A percentile compares a stretch with the other conserved stretches of the same genome.
Conservation (phyloP, 805 yeast genomes). For the Metschnikowia lochheadii region DNA sequence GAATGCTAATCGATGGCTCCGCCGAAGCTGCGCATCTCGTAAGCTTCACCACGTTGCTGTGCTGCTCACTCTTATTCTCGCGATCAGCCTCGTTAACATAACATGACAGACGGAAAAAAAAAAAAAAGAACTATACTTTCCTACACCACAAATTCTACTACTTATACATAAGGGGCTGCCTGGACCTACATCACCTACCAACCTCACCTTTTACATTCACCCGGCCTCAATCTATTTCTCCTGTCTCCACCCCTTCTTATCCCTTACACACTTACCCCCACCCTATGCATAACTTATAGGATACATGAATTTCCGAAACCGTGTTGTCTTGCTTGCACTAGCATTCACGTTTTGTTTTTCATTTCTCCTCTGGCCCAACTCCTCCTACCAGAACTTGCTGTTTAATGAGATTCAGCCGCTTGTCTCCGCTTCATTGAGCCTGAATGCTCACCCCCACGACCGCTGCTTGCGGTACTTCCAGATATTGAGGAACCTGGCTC, state of each 20-base stretch:
- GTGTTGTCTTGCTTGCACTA: slow-evolving; percentile 7
- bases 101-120: not conserved
- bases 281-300: slow-evolving; percentile 1
- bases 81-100: not conserved
- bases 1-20: not conserved
- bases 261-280: not conserved
- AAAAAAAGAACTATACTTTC: not conserved
- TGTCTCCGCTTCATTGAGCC: slow-evolving; percentile 3
- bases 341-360: slow-evolving; percentile 7
- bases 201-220: not conserved
- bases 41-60: not conserved
- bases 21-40: not conserved
- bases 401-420: slow-evolving; percentile 8
- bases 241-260: not conserved
- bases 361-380: slow-evolving; percentile 10
- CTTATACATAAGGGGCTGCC: not conserved
- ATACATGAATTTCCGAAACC: slow-evolving; percentile 13
- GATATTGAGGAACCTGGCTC: slow-evolving; percentile 5
- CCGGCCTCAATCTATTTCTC: not conserved
- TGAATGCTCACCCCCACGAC: slow-evolving; percentile 5
- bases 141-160: not conserved
- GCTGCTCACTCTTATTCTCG: not conserved
- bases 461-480: slow-evolving; percentile 12
- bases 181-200: not conserved
- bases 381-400: slow-evolving; percentile 14